phyloP scores from a whole-genome alignment of 495 filamentous ascomycete species.

The Aspergillus nanangensis region DNA sequence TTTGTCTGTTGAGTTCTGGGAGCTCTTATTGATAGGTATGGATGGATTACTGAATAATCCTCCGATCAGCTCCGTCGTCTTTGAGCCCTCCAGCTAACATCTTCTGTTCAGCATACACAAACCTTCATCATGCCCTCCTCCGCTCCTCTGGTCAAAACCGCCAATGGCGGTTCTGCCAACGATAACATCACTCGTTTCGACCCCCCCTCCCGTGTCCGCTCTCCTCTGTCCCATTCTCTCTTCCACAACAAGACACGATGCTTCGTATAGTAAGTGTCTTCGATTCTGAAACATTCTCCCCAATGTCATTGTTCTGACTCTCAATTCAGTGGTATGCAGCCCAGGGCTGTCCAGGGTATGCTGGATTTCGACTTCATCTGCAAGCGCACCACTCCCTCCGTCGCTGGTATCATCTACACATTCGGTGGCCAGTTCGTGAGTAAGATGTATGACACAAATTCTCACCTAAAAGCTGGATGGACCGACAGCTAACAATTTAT shows the following conservation, averaged over 20 bases:
- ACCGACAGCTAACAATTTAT: not conserved
- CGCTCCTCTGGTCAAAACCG: constrained; percentile 35
- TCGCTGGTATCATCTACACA: constrained; percentile 99
- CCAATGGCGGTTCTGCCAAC: constrained; percentile 66
- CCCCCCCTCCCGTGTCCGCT: constrained; percentile 86
- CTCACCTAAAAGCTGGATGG: not conserved
- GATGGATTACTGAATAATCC: too few species aligned
- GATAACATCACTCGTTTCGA: constrained; percentile 97
- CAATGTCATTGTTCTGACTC: constrained; percentile 13
- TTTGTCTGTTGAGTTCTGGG: constrained; percentile 4
- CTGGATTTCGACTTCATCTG: constrained; percentile 99
- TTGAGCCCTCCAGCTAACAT: too few species aligned
- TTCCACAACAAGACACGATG: constrained; percentile 99
- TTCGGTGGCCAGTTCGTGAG: constrained; percentile 99
- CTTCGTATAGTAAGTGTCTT: constrained; percentile 80
- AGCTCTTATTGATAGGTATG: constrained; percentile 24
- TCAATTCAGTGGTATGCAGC: constrained; percentile 76
- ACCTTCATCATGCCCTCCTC: constrained; percentile 48
- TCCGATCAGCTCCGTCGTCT: too few species aligned
- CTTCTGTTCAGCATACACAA: too few species aligned
- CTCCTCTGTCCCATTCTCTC: constrained; percentile 81
- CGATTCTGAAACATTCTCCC: not conserved
- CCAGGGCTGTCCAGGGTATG: constrained; percentile 98
- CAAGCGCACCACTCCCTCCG: constrained; percentile 93
- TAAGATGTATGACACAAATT: constrained; percentile 70